Evolutionary conservation across 257 asterid species (phyloP), one percentile per base, ranked within the genome.

Genomic region (Leonotis leonurus): DNA sequence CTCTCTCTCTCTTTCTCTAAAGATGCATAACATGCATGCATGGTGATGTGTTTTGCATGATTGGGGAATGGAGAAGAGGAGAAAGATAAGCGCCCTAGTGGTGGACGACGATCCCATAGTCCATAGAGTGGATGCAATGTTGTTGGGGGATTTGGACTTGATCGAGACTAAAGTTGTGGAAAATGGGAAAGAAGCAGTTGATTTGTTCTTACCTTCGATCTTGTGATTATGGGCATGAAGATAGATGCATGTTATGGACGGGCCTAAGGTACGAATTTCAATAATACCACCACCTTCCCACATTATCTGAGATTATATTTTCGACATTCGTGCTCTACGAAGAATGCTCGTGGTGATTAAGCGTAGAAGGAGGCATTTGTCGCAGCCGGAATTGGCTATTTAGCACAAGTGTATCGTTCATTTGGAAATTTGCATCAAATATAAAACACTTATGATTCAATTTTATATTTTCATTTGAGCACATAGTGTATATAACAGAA

Each of bases 181-280:
- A 30, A 79, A 79, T 61, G 92, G 92, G 30, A 46, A 71, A 70
- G 75, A 71, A 66, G 93, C 75, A 0, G 68, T 85, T 11, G 77
- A 79, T 16, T 74, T 80, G 40, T 73, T 61, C 65, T 54, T 32
- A 39, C 5, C 13, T 85, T 69, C 11, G 83, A 82, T 72, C 69
- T 85, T 2, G 72, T 80, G 39, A 44, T 80, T 4, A 85, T 85
- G 87, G 85, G 80, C 71, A 61, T 68, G 79, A n/a, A 33, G 39
- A 1, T 83, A 78, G 40, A 82, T 85, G 89, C 87, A 78, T 0
- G 41, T 80, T 49, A 82, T 77, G 83, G 70, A 78, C 33, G 85
- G 89, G 8, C 54, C 67, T 7, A 39, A 69, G 78, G 89, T 81
- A 41, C 8, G 14, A 41, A 2, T 3, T 13, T 41, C 1, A 6